Percentiles rank a stretch among this genome's conserved stretches.
phyloP scores from a whole-genome alignment of 306 rosid species.

The Quercus parvula region DNA sequence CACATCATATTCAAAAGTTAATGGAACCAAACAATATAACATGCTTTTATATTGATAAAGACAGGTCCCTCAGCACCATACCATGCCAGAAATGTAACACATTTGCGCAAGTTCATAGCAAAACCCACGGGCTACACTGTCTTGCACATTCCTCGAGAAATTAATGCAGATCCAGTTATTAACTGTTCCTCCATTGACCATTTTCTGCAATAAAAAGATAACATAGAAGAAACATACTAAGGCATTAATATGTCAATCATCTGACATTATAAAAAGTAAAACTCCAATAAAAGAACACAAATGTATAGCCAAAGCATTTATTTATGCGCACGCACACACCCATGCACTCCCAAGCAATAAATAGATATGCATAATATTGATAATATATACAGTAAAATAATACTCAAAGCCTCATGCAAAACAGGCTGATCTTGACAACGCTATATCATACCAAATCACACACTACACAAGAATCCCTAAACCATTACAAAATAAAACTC shows the following conservation, averaged over 20 bases:
- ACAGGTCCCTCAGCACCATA: slow-evolving; percentile 10
- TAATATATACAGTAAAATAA: no score
- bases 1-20: neutral
- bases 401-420: neutral
- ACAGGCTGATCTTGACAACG: neutral
- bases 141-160: slow-evolving; percentile 79
- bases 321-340: neutral
- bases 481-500: no score
- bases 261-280: no score
- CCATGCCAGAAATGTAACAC: slow-evolving; percentile 96
- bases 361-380: neutral
- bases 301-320: neutral
- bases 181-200: slow-evolving; percentile 94
- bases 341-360: neutral
- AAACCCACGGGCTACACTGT: slow-evolving; percentile 68
- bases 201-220: slow-evolving; percentile 65
- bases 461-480: neutral
- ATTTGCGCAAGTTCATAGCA: slow-evolving; percentile 84
- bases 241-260: no score
- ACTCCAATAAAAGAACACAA: neutral
- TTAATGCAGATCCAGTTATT: slow-evolving; percentile 86
- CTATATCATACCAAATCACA: neutral
- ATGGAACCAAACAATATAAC: neutral
- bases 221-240: neutral
- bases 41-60: neutral